Evolutionary conservation across 768 basidiomycete genomes (phyloP), one percentile per base, ranked within the genome.

Genomic region (Dioszegia aurantiaca): DNA sequence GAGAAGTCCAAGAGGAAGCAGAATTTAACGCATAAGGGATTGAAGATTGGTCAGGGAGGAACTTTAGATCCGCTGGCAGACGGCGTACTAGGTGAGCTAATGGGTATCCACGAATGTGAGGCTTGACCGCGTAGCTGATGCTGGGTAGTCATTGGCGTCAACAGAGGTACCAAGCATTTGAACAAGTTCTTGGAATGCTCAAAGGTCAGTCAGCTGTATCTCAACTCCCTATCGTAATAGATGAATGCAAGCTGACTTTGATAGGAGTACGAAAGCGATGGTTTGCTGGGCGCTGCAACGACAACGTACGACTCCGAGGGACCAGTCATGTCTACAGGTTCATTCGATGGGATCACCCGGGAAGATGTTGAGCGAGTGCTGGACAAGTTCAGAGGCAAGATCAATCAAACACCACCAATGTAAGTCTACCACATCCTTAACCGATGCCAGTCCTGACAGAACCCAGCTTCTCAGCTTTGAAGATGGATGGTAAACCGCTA

Each of bases 31-130:
- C 82, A 83, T 55, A 80, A 83, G 30, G 84, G 84, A 58, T 69
- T 83, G 16, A 81, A 80, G 61, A 81, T 82, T 69, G 78, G 78
- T 24, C 82, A 83, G 73, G 81, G 75, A 30, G 82, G 95, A 3
- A 99, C 95, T 3, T 80, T 99, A 48, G 95, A 99, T 79, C 95
- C 95, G 16, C 81, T 98, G 33, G 95, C 95, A 4, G 90, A 95
- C 76, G 94, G 94, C 42, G 90, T 95, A 16, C 79, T 97, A 62
- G 90, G 92, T 92, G 72, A 65, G 81, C 65, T 39, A 42, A 56
- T 42, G 40, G 24, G 46, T 56, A 61, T 54, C 8, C 11, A 12
- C 6, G 55, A 23, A 4, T 10, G 23, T 23, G 27, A 16, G 14
- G 23, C 21, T 2, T 64, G 17, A 14, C 45, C n/a, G n/a, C 41